These are phyloP conservation scores for Phyllosticta citrichinensis DNA, from an alignment of 2,329 filamentous ascomycete genomes.

Conservation along the genomic window DNA sequence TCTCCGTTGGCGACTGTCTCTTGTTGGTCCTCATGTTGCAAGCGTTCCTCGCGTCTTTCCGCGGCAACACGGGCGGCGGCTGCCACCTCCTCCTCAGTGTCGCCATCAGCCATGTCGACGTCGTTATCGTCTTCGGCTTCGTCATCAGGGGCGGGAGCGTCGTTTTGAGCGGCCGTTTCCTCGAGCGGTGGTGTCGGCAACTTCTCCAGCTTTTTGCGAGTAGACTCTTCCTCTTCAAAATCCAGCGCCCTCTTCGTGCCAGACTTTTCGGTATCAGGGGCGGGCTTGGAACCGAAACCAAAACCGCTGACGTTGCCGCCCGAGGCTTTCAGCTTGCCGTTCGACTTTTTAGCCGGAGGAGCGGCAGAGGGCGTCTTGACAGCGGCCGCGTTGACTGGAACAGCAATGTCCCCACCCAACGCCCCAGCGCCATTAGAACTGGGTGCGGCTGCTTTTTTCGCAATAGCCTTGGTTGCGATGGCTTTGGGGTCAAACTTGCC, in stretches of 20 bases:
- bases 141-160: conserved; percentile 16
- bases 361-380: neutral
- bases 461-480: conserved; percentile 60
- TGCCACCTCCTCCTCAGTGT: conserved; percentile 77
- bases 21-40: conserved; percentile 24
- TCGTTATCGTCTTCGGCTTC: conserved; percentile 61
- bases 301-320: conserved; percentile 70
- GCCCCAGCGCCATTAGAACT: conserved; percentile 46
- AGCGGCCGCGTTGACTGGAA: neutral
- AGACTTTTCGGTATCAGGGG: conserved; percentile 54
- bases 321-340: conserved; percentile 52
- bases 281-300: conserved; percentile 61
- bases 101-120: conserved; percentile 64
- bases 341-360: neutral
- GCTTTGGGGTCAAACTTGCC: conserved; percentile 83
- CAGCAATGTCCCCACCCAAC: conserved; percentile 45
- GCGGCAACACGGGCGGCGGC: conserved; percentile 72
- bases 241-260: conserved; percentile 65
- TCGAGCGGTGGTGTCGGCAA: conserved; percentile 51
- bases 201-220: conserved; percentile 80
- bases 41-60: conserved; percentile 66
- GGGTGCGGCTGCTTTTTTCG: conserved; percentile 40
- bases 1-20: conserved; percentile 28
- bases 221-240: conserved; percentile 80
- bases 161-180: conserved; percentile 44